Evolutionary conservation across 2,329 filamentous ascomycete species (phyloP).

Genomic region (Xylariaceae sp.): DNA sequence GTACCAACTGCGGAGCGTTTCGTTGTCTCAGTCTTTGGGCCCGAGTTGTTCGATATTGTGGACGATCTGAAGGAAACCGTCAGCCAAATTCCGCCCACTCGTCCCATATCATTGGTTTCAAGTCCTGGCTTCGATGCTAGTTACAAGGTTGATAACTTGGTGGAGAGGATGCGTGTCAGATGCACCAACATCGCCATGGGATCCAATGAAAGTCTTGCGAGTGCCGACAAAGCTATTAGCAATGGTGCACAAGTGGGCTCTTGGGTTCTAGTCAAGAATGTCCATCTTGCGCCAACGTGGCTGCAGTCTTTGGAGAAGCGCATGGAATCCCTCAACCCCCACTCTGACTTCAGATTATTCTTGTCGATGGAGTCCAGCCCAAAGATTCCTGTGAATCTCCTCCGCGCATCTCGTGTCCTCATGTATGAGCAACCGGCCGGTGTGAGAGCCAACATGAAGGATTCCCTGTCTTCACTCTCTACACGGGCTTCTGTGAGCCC

Average conservation of each 20-base stretch:
- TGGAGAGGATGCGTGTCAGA: constrained; percentile 77
- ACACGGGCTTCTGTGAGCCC: constrained; percentile 77
- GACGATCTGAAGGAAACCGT: constrained; percentile 87
- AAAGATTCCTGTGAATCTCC: constrained; percentile 94
- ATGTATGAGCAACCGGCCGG: constrained; percentile 99
- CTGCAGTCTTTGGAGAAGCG: constrained; percentile 96
- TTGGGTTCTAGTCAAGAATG: constrained; percentile 99
- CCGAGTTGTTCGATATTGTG: constrained; percentile 77
- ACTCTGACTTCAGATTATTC: constrained; percentile 91
- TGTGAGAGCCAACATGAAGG: constrained; percentile 97
- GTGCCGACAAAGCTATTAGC: constrained; percentile 92
- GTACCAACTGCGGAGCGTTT: constrained; percentile 93
- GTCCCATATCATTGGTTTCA: constrained; percentile 89
- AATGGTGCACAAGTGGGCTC: constrained; percentile 88
- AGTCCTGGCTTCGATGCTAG: constrained; percentile 97
- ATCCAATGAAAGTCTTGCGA: constrained; percentile 89
- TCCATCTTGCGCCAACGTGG: constrained; percentile 95
- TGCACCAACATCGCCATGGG: constrained; percentile 99
- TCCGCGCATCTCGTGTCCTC: constrained; percentile 88
- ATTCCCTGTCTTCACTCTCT: constrained; percentile 84
- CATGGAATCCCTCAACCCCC: constrained; percentile 91
- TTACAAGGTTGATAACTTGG: constrained; percentile 96
- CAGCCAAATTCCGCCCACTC: constrained; percentile 77
- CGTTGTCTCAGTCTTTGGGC: constrained; percentile 81
- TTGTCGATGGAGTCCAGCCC: constrained; percentile 96